phyloP scores from a whole-genome alignment of 768 basidiomycete genomes.

The Xerocomus potaroensis region DNA sequence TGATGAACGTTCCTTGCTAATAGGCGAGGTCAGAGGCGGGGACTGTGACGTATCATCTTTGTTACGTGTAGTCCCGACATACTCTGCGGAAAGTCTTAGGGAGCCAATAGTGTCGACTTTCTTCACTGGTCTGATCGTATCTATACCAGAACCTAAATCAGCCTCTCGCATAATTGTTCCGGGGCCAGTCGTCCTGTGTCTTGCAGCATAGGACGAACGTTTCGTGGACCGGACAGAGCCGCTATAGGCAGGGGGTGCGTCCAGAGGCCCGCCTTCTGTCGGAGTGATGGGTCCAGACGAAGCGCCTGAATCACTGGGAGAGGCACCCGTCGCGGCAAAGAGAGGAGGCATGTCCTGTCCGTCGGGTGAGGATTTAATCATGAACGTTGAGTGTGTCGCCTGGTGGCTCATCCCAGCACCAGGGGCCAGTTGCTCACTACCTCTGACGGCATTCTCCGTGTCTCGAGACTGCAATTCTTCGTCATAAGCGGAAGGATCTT shows the following conservation, averaged over 20 bases:
- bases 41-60: slow-evolving; percentile 46
- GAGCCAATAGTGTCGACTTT: slow-evolving; percentile 81
- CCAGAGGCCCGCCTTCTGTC: slow-evolving; percentile 37
- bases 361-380: slow-evolving; percentile 47
- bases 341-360: slow-evolving; percentile 42
- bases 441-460: slow-evolving; percentile 59
- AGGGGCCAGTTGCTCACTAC: slow-evolving; percentile 47
- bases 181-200: slow-evolving; percentile 53
- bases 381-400: slow-evolving; percentile 67
- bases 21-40: slow-evolving; percentile 44
- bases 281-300: slow-evolving; percentile 38
- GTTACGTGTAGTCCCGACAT: slow-evolving; percentile 63
- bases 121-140: slow-evolving; percentile 92
- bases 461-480: slow-evolving; percentile 54
- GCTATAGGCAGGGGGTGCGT: slow-evolving; percentile 70
- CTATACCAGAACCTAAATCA: slow-evolving; percentile 82
- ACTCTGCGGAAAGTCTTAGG: slow-evolving; percentile 72
- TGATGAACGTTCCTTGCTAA: slow-evolving; percentile 29
- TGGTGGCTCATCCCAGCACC: slow-evolving; percentile 48
- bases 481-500: slow-evolving; percentile 36
- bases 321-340: slow-evolving; percentile 31
- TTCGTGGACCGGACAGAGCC: slow-evolving; percentile 60
- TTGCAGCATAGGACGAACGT: slow-evolving; percentile 76
- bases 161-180: slow-evolving; percentile 78
- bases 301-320: slow-evolving; percentile 38